These are phyloP conservation scores for Pichia cephalocereana DNA, from an alignment of 805 yeast genomes.

Conservation along the genomic window DNA sequence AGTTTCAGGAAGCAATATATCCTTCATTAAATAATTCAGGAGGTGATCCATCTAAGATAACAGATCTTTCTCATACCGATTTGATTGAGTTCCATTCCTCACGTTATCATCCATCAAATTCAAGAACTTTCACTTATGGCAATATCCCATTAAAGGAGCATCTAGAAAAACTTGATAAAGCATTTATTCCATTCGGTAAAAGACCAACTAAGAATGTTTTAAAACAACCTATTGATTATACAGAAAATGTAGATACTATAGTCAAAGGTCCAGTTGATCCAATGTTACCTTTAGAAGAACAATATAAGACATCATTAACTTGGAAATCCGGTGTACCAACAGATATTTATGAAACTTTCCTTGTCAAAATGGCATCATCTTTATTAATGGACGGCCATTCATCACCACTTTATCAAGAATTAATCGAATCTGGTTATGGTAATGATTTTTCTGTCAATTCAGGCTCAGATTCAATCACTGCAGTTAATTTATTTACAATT, in stretches of 20 bases:
- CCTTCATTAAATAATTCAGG: conserved; percentile 86
- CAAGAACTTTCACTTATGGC: conserved; percentile 84
- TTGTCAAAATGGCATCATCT: conserved; percentile 60
- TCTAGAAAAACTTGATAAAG: conserved; percentile 44
- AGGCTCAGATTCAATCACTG: conserved; percentile 78
- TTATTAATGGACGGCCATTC: conserved; percentile 85
- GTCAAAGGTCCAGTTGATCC: conserved; percentile 79
- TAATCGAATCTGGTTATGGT: conserved; percentile 79
- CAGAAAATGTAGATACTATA: conserved; percentile 25
- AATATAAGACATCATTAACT: conserved; percentile 72
- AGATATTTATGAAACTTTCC: conserved; percentile 60
- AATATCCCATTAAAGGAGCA: conserved; percentile 56
- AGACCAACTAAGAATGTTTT: conserved; percentile 26
- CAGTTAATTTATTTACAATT: conserved; percentile 66
- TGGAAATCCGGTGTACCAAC: conserved; percentile 79
- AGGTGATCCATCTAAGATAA: conserved; percentile 82
- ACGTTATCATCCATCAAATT: conserved; percentile 86
- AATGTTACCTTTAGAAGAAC: conserved; percentile 54
- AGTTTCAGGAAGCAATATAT: conserved; percentile 73
- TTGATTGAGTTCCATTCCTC: conserved; percentile 64
- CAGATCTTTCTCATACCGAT: conserved; percentile 65
- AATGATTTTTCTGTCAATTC: conserved; percentile 81
- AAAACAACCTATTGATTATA: conserved; percentile 40
- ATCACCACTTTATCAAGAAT: conserved; percentile 77
- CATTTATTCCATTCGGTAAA: conserved; percentile 45